Conservation (phyloP, 1,139 yeast species). For the Hemisphaericaspora lyxosophila region DNA sequence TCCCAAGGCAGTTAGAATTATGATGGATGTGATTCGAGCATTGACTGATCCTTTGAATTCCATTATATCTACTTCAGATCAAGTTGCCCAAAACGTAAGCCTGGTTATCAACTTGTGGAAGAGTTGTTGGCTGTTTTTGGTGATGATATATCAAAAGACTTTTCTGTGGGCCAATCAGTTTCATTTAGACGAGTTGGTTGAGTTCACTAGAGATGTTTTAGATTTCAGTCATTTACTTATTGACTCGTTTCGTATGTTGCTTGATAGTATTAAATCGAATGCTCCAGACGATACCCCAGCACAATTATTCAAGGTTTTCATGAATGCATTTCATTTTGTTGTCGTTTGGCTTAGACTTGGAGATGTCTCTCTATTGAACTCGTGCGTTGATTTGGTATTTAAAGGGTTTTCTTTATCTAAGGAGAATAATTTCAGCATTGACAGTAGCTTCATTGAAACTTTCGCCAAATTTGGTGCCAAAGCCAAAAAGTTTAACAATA, state of each 20-base stretch:
- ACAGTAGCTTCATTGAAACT: conserved; percentile 45
- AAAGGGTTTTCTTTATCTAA: conserved; percentile 64
- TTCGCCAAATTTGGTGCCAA: conserved; percentile 66
- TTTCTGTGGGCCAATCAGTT: conserved; percentile 70
- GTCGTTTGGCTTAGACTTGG: conserved; percentile 80
- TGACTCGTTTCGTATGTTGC: conserved; percentile 61
- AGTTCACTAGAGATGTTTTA: conserved; percentile 82
- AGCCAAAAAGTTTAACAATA: conserved; percentile 66
- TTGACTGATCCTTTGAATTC: conserved; percentile 70
- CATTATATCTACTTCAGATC: conserved; percentile 20
- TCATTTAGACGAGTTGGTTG: conserved; percentile 59
- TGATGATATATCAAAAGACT: conserved; percentile 66
- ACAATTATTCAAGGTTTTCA: conserved; percentile 33
- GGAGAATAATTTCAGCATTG: conserved; percentile 49
- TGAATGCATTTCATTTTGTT: conserved; percentile 58
- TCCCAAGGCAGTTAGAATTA: conserved; percentile 69
- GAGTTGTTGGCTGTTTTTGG: conserved; percentile 67
- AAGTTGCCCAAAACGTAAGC: conserved; percentile 8
- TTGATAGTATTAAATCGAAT: conserved; percentile 27
- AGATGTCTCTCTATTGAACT: conserved; percentile 68
- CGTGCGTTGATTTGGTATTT: conserved; percentile 72
- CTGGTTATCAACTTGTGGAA: conserved; percentile 56
- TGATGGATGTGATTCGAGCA: conserved; percentile 70
- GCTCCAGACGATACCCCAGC: conserved; percentile 15
- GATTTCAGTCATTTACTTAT: conserved; percentile 73